phyloP scores from a whole-genome alignment of 2,329 filamentous ascomycete genomes.

The Calonectria montana region DNA sequence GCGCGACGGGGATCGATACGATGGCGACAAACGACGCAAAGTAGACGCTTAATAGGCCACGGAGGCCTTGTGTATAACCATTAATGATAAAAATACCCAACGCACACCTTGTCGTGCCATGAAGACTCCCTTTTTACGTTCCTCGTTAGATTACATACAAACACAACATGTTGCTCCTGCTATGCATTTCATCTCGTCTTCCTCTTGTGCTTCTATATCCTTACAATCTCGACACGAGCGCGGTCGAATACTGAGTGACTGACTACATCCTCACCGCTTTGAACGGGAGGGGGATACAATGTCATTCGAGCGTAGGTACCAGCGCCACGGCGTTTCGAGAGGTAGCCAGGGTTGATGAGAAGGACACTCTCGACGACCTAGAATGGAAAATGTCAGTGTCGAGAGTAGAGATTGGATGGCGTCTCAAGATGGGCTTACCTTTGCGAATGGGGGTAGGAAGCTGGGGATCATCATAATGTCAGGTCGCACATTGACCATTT shows the following conservation, averaged over 20 bases:
- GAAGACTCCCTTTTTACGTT: constrained; percentile 28
- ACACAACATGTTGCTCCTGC: constrained; percentile 5
- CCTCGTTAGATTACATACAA: constrained; percentile 35
- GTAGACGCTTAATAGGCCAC: constrained; percentile 57
- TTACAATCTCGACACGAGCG: constrained; percentile 86
- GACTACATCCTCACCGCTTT: constrained; percentile 71
- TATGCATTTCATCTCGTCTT: neutral
- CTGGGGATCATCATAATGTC: constrained; percentile 89
- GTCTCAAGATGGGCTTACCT: constrained; percentile 67
- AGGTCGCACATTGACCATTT: constrained; percentile 87
- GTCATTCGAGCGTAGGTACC: constrained; percentile 89
- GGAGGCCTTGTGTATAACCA: constrained; percentile 31
- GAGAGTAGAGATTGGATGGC: neutral
- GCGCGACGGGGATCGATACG: constrained; percentile 63
- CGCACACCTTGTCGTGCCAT: constrained; percentile 20
- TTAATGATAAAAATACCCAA: constrained; percentile 41
- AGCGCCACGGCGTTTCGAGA: constrained; percentile 85
- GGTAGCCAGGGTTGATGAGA: constrained; percentile 87
- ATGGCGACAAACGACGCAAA: constrained; percentile 69
- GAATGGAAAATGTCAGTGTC: neutral
- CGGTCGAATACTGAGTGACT: constrained; percentile 84
- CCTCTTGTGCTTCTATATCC: constrained; percentile 65
- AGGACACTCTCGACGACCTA: constrained; percentile 92
- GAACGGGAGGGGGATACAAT: constrained; percentile 73
- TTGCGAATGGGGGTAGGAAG: constrained; percentile 85